phyloP scores from a whole-genome alignment of 805 yeast species.

The Pichia ethanolica region DNA sequence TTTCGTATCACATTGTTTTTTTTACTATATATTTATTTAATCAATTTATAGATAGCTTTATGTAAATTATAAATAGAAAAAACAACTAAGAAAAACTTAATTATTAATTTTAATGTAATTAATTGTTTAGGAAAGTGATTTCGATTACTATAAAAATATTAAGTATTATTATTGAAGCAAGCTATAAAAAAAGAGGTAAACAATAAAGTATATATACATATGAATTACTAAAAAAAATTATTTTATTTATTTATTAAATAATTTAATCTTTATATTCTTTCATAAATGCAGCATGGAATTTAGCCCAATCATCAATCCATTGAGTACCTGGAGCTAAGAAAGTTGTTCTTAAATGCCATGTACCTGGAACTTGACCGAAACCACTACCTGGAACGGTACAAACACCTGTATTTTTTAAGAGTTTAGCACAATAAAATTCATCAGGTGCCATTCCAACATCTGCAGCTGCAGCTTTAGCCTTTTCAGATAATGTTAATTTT shows the following conservation, averaged over 20 bases:
- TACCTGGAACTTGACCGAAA: conserved; percentile 85
- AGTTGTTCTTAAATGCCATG: conserved; percentile 92
- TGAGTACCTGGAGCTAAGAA: conserved; percentile 92
- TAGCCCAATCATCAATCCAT: conserved; percentile 74
- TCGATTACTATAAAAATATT: too few relatives aligned
- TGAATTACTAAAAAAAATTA: neutral
- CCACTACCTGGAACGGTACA: conserved; percentile 98
- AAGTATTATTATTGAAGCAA: too few relatives aligned
- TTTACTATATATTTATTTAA: too few relatives aligned
- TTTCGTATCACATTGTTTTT: too few relatives aligned
- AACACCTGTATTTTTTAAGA: conserved; percentile 84
- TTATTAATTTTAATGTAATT: too few relatives aligned
- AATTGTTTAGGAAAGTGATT: too few relatives aligned
- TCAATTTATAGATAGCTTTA: neutral
- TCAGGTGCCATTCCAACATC: conserved; percentile 58
- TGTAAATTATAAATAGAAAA: neutral
- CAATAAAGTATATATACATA: neutral
- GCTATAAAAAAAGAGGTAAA: too few relatives aligned
- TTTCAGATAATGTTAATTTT: conserved; percentile 52
- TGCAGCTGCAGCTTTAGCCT: conserved; percentile 56
- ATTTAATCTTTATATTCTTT: conserved; percentile 34
- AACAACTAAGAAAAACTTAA: too few relatives aligned
- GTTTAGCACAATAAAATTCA: conserved; percentile 79
- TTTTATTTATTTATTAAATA: neutral
- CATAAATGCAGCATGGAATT: conserved; percentile 72